Evolutionary conservation across 805 yeast species (phyloP).

Genomic region (Metschnikowia lochheadii): DNA sequence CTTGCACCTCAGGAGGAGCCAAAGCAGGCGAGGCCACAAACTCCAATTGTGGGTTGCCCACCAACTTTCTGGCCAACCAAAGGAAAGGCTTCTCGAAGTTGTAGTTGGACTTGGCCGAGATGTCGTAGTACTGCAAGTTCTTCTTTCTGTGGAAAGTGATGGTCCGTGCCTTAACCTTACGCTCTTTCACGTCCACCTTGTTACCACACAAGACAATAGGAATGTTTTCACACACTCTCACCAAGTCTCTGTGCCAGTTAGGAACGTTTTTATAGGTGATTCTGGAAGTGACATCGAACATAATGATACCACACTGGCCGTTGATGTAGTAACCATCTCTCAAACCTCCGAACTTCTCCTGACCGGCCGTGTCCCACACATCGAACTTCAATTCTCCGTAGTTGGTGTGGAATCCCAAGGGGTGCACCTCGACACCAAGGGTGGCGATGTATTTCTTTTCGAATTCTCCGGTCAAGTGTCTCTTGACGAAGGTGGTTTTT

Average conservation of each 20-base stretch:
- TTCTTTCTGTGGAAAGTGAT: constrained; percentile 99
- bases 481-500: constrained; percentile 99
- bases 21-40: constrained; percentile 99
- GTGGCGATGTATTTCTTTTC: constrained; percentile 99
- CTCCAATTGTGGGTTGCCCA: constrained; percentile 96
- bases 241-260: constrained; percentile 99
- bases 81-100: constrained; percentile 99
- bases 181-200: constrained; percentile 99
- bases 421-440: constrained; percentile 99
- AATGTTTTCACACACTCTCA: constrained; percentile 99
- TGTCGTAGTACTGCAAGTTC: constrained; percentile 98
- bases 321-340: constrained; percentile 99
- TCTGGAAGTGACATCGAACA: constrained; percentile 99
- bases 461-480: constrained; percentile 99
- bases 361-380: constrained; percentile 99
- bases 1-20: constrained; percentile 99
- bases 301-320: constrained; percentile 99
- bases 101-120: constrained; percentile 98
- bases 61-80: constrained; percentile 99
- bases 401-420: constrained; percentile 96
- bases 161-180: constrained; percentile 99
- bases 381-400: constrained; percentile 98
- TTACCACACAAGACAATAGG: constrained; percentile 99
- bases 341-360: constrained; percentile 98
- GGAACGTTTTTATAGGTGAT: constrained; percentile 99